Evolutionary conservation across 805 yeast genomes (phyloP), one percentile per base, ranked within the genome.

Genomic region (Ogataea chonburiensis): DNA sequence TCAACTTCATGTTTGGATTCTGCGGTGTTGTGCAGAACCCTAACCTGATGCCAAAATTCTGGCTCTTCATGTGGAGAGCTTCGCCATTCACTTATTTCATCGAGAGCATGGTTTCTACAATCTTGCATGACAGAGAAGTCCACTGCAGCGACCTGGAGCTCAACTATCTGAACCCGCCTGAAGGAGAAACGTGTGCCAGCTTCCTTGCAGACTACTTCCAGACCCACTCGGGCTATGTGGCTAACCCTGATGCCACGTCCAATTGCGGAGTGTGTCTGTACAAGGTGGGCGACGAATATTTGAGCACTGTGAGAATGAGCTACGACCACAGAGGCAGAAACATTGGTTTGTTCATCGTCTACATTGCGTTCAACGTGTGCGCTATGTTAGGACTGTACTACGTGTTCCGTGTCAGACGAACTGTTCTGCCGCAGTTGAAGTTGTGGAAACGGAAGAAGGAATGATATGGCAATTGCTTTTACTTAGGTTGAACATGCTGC

Each of bases 11-110:
- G 50, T 68, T 81, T 38, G 64, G 79, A 15, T 83, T 84, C 64
- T 71, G 84, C 57, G 87, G 89, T 64, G 81, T 81, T 38, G 65
- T 79, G 41, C 86, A 79, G 52, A 75, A 79, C 12, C 62, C 62
- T 5, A 25, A 43, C 3, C 61, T 68, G 35, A 72, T 84, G 79
- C 93, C 94, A 9, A 79, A 85, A 1, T 86, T 86, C 67, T 86
- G 94, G 94, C 77, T 74, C 30, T 86, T 82, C 57, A 82, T 86
- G 88, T 80, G 83, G 73, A 73, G 82, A 47, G 70, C 68, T 14
- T 79, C 86, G 17, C 94, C 84, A 7, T 72, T 73, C 60, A 82
- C 91, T 1, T 86, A 86, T 54, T 75, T 81, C 56, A 65, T 85
- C 40, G 77, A 75, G 45, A 53, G 48, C 29, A 67, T 75, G 34